Conservation (phyloP, 495 filamentous ascomycete species). For the Xylaria acuta region DNA sequence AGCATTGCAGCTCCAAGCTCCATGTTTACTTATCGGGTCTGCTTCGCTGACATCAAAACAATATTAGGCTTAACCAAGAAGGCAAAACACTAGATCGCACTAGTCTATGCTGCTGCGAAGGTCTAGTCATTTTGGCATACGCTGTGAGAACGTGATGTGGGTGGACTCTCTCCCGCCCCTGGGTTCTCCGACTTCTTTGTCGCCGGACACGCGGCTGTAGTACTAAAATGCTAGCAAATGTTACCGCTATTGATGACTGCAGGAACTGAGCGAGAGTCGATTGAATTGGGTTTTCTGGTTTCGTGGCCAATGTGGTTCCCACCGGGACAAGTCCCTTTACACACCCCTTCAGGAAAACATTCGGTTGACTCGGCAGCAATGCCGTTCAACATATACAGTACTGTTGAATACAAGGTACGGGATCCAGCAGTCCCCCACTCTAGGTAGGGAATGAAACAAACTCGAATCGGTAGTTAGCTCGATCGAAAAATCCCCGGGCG, state of each 20-base stretch:
- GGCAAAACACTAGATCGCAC: slow-evolving; percentile 16
- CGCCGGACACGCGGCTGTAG: background rate
- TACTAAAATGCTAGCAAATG: background rate
- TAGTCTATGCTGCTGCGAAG: slow-evolving; percentile 14
- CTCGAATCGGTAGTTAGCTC: slow-evolving; percentile 24
- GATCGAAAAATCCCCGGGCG: slow-evolving; percentile 24
- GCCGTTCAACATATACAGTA: slow-evolving; percentile 12
- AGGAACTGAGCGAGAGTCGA: background rate
- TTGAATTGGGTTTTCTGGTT: background rate
- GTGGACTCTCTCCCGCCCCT: background rate
- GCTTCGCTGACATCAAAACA: slow-evolving; percentile 20
- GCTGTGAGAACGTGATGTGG: background rate
- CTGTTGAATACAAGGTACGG: slow-evolving; percentile 1
- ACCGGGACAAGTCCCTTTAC: background rate
- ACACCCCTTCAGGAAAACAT: background rate
- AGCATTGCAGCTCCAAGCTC: slow-evolving; percentile 26
- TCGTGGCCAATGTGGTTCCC: background rate
- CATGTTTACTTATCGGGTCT: slow-evolving; percentile 23
- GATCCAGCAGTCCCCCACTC: slow-evolving; percentile 7
- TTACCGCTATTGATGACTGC: background rate
- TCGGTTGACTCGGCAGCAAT: slow-evolving; percentile 16
- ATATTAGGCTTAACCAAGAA: slow-evolving; percentile 8
- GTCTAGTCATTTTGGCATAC: background rate
- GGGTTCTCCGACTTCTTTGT: background rate
- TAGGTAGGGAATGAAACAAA: background rate